Evolutionary conservation across 257 asterid genomes (phyloP), one percentile per base, ranked within the genome.

Genomic region (Knoxia roxburghii): DNA sequence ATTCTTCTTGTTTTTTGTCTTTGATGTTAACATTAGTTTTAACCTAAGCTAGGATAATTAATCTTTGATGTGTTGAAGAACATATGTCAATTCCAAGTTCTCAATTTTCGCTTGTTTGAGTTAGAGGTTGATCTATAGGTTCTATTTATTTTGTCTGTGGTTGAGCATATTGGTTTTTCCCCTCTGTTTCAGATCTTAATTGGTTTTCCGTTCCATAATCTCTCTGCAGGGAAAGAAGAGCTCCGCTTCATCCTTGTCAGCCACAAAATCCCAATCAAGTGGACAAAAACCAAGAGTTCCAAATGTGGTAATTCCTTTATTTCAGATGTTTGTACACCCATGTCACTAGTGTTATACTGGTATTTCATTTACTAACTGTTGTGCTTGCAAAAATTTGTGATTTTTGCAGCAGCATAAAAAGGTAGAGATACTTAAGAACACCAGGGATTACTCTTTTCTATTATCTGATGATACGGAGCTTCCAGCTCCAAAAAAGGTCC

Each of bases 361-460:
- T 71, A 27, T 11, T 33, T 33, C n/a, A n/a, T n/a, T n/a, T n/a
- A n/a, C n/a, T n/a, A n/a, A n/a, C n/a, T n/a, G n/a, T n/a, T n/a
- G 75, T 33, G 51, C 61, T 50, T 21, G 46, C 39, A 20, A 49
- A 32, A 30, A 18, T 10, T 50, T 75, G 48, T 73, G 43, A 68
- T 61, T 71, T 37, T 18, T 74, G 84, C 90, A 89, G 98, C 60
- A 79, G 74, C 85, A 77, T 68, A 78, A 71, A 54, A 94, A 88
- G 65, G 92, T 78, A 0, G 93, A 94, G 80, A 82, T 87, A 72
- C 78, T 90, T 21, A 90, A 85, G 70, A 86, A 80, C 70, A 82
- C 96, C 15, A 84, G 99, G 77, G 99, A 94, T 73, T 94, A 94
- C 70, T 90, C 99, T 18, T 94, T 94, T 78, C 79, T 94, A 55